Conservation (phyloP, 2,329 filamentous ascomycete species). For the Passalora sequoiae region DNA sequence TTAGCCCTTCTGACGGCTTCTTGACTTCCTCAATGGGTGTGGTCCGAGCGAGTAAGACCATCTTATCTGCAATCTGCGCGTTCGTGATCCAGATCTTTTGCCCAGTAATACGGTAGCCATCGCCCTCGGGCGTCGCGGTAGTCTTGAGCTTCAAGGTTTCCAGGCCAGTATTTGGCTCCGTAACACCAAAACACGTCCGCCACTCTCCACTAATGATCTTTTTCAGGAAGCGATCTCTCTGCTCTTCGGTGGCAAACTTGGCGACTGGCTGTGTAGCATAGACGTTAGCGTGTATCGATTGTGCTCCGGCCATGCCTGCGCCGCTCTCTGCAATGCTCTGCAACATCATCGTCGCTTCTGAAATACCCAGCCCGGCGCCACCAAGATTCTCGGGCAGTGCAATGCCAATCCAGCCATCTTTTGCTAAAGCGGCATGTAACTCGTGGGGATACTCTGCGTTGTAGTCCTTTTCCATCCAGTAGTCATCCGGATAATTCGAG, state of each 20-base stretch:
- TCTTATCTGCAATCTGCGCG: constrained; percentile 74
- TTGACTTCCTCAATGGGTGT: constrained; percentile 61
- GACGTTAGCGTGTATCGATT: constrained; percentile 58
- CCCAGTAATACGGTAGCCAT: constrained; percentile 62
- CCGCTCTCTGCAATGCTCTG: constrained; percentile 61
- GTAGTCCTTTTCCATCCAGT: constrained; percentile 72
- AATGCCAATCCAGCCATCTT: constrained; percentile 76
- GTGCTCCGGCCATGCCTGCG: constrained; percentile 68
- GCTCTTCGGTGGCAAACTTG: constrained; percentile 63
- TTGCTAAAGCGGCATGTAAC: constrained; percentile 66
- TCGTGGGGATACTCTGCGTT: constrained; percentile 66
- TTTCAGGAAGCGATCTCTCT: constrained; percentile 60
- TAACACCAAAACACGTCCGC: constrained; percentile 75
- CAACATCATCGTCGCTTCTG: constrained; percentile 82
- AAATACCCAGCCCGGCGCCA: constrained; percentile 69
- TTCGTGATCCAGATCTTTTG: constrained; percentile 90
- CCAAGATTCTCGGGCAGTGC: constrained; percentile 70
- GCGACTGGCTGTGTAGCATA: constrained; percentile 72
- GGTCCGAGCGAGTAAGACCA: constrained; percentile 76
- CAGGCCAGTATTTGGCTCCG: constrained; percentile 38
- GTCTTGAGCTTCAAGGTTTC: constrained; percentile 65
- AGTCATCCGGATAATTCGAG: constrained; percentile 64
- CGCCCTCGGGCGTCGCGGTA: constrained; percentile 54
- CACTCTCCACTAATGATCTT: constrained; percentile 67
- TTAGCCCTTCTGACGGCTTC: constrained; percentile 70